These are phyloP conservation scores for Helianthus tuberosus DNA, from an alignment of 129 eudicot species.

Conservation along the genomic window DNA sequence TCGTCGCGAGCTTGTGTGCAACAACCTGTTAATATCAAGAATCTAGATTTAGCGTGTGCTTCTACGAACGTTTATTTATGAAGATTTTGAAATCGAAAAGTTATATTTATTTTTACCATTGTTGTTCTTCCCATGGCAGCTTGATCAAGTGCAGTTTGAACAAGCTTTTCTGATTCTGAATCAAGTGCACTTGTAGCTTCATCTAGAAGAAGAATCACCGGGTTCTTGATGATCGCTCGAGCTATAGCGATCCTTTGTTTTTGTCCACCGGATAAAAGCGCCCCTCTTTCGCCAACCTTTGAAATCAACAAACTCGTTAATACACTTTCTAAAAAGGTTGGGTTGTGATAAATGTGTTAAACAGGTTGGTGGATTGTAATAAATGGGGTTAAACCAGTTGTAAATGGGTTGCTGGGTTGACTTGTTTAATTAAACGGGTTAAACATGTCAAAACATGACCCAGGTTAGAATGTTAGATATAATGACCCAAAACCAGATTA, in stretches of 20 bases:
- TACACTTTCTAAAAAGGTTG: neutral
- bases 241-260: slow-evolving; percentile 93
- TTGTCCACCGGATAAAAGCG: slow-evolving; percentile 95
- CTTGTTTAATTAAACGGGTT: neutral
- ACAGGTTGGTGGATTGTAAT: no score
- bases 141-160: slow-evolving; percentile 91
- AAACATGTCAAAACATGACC: neutral
- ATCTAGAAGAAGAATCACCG: slow-evolving; percentile 87
- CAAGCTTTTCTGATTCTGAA: slow-evolving; percentile 86
- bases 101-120: slow-evolving; percentile 43
- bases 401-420: no score
- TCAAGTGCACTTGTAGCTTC: slow-evolving; percentile 99
- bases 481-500: no score
- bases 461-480: no score
- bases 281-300: slow-evolving; percentile 93
- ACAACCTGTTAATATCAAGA: slow-evolving; percentile 55
- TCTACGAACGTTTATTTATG: neutral
- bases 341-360: neutral
- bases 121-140: slow-evolving; percentile 96
- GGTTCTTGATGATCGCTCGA: slow-evolving; percentile 83
- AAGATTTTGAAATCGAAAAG: neutral
- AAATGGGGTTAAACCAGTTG: no score
- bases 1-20: slow-evolving; percentile 93
- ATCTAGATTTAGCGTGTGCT: slow-evolving; percentile 3
- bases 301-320: slow-evolving; percentile 11